Base-by-base conservation (phyloP, 169 alveolate genomes). In the Eimeria brunetti region DNA sequence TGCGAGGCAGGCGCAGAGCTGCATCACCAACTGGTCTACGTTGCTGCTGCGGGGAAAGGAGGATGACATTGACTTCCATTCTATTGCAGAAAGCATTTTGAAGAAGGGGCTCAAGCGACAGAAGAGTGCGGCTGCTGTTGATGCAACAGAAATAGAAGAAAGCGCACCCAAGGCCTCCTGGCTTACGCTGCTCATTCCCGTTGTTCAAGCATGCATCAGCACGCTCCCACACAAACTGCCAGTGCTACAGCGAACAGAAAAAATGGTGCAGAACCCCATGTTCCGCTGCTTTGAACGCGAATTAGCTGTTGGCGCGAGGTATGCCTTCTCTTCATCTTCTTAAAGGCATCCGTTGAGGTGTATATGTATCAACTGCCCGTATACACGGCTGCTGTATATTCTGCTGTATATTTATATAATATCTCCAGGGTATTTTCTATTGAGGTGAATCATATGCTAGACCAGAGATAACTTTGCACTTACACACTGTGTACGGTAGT, bases 261-360 rank as follows among this genome's bases (percentile, higher is more conserved):
- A 91, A 38, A 96, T 98, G 46, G 97, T 98, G 94, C 98, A 98
- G 73, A 97, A 99, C 95, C 99, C 99, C 20, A 97, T 99, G 62
- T 99, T 98, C 96, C 97, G 99, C 94, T 99, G 98, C 97, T 96
- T 99, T 89, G 99, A 98, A 91, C 97, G 99, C 88, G 99, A 99
- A 96, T 96, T 97, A 12, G 97, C 97, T 16, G 98, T 98, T 56
- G 99, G 98, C 18, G 94, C 95, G 62, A 96, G 89, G 96, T 94
- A 46, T 7, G 92, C 36, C 78, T 33, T 86, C 36, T 24, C 33
- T 83, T 83, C 56, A n/a, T n/a, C n/a, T n/a, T n/a, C n/a, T n/a
- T n/a, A n/a, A n/a, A n/a, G n/a, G n/a, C n/a, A n/a, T n/a, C n/a
- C n/a, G n/a, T n/a, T n/a, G n/a, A 18, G 53, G n/a, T 53, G 7